Percentiles rank a stretch among this genome's conserved stretches.
phyloP scores from a whole-genome alignment of 352 stramenopile species.

The Thalassiosira pacifica region DNA sequence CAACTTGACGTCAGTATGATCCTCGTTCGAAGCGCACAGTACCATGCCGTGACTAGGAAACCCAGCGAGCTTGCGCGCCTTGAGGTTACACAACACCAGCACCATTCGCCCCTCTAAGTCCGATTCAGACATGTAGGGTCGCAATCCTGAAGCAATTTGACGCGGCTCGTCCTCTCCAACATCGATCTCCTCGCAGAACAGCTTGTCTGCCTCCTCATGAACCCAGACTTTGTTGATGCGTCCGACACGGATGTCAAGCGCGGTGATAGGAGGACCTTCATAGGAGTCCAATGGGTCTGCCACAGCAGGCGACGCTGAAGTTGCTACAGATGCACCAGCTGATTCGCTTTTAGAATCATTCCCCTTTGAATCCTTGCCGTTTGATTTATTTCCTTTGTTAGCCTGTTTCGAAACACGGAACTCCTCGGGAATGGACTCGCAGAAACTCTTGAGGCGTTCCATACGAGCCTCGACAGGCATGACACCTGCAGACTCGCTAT shows the following conservation, averaged over 20 bases:
- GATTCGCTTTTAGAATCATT: constrained; percentile 1
- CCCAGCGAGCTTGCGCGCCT: constrained; percentile 95
- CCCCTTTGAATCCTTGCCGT: constrained; percentile 24
- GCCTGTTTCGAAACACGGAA: constrained; percentile 59
- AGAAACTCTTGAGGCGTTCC: constrained; percentile 75
- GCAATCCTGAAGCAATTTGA: constrained; percentile 94
- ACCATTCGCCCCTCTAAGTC: constrained; percentile 95
- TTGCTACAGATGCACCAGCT: not conserved
- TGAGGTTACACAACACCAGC: constrained; percentile 98
- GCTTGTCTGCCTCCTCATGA: constrained; percentile 89
- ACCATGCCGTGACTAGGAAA: constrained; percentile 96
- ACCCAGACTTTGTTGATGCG: constrained; percentile 84
- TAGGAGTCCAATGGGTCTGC: constrained; percentile 77
- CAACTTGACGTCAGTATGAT: constrained; percentile 92
- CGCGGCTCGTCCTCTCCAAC: constrained; percentile 94
- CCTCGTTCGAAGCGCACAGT: constrained; percentile 92
- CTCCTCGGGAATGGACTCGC: constrained; percentile 81
- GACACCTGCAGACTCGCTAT: constrained; percentile 67
- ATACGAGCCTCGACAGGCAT: constrained; percentile 75
- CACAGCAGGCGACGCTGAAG: not conserved
- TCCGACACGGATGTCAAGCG: constrained; percentile 85
- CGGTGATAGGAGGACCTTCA: constrained; percentile 81
- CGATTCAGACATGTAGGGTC: constrained; percentile 93
- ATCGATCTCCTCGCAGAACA: constrained; percentile 99
- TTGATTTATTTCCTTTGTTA: constrained; percentile 37